Conservation (phyloP, 371 early-diverging fungal species). For the Rozella allomycis region DNA sequence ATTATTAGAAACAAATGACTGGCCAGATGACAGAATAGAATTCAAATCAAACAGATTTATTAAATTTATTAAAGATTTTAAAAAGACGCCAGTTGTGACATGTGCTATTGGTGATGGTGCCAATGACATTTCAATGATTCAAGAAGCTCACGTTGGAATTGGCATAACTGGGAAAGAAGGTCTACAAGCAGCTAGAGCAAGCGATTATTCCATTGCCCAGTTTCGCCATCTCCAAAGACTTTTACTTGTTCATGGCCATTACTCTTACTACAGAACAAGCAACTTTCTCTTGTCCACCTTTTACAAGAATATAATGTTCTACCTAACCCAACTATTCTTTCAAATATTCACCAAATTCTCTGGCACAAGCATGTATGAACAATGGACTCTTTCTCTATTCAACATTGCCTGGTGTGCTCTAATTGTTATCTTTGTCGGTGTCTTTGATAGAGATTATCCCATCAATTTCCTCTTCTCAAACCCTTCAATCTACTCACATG, state of each 20-base stretch:
- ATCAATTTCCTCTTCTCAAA: constrained; percentile 13
- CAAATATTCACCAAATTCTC: background rate
- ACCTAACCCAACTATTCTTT: background rate
- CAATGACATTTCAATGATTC: constrained; percentile 93
- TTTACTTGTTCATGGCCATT: constrained; percentile 28
- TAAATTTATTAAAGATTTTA: too few species aligned
- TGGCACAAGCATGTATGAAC: constrained; percentile 29
- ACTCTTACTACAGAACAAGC: constrained; percentile 24
- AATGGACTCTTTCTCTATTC: constrained; percentile 53
- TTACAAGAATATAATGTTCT: constrained; percentile 16
- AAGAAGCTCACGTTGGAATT: constrained; percentile 35
- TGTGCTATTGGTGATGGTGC: constrained; percentile 92
- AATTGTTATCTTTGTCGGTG: constrained; percentile 53
- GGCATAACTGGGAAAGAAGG: constrained; percentile 49
- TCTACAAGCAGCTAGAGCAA: constrained; percentile 36
- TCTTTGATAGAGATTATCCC: constrained; percentile 35
- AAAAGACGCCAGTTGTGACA: constrained; percentile 33
- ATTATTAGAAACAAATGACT: too few species aligned
- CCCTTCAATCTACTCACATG: constrained; percentile 1
- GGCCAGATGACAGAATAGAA: too few species aligned
- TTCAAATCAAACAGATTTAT: too few species aligned
- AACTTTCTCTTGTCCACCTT: constrained; percentile 22
- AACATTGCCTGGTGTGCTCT: constrained; percentile 56
- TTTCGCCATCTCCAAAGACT: constrained; percentile 26
- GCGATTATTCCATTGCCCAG: constrained; percentile 39